Base-by-base conservation (phyloP, 352 stramenopile species). In the Globisporangium sylvaticum region DNA sequence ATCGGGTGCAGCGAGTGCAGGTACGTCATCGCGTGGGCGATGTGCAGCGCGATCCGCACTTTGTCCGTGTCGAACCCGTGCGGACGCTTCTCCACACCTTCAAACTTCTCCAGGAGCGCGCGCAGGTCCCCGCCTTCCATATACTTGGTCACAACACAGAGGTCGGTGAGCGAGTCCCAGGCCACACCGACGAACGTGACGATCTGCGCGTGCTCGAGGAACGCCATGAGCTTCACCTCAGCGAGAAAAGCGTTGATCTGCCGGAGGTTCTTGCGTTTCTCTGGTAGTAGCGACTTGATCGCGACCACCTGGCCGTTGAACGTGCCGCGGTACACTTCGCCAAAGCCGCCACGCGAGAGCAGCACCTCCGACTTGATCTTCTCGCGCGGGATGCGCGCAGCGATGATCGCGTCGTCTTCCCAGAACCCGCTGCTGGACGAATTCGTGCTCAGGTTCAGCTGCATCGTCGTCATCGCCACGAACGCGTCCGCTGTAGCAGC, bases 31-130 rank as follows among this genome's bases (percentile, higher is more conserved):
- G 70, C 79, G 27, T 80, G 34, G 3, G 59, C 76, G 15, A 88
- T 66, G 27, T 87, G 70, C 5, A 83, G 54, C 1, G 78, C 78
- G 55, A 88, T 86, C 46, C 69, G 69, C 9, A 88, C 65, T 69
- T 90, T 89, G 58, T 83, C 78, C 18, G 70, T 39, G 44, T 83
- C 77, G 34, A 83, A 83, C 24, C 79, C 78, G 1, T 68, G 74
- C 3, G 69, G 61, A 4, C 69, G 75, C 15, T 18, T 59, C 46
- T 79, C 73, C 4, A 67, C 25, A 1, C 64, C 37, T 12, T 78
- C 67, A 31, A 77, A 83, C 25, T 64, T 66, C 52, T 62, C 50
- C 22, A 87, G 42, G 3, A 82, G 58, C 0, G 58, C 58, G 20
- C 76, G 72, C 12, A 84, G 64, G 27, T 87, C 76, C 3, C 76